Conservation (phyloP, 441 rosid species). For the Brassica balearica region DNA sequence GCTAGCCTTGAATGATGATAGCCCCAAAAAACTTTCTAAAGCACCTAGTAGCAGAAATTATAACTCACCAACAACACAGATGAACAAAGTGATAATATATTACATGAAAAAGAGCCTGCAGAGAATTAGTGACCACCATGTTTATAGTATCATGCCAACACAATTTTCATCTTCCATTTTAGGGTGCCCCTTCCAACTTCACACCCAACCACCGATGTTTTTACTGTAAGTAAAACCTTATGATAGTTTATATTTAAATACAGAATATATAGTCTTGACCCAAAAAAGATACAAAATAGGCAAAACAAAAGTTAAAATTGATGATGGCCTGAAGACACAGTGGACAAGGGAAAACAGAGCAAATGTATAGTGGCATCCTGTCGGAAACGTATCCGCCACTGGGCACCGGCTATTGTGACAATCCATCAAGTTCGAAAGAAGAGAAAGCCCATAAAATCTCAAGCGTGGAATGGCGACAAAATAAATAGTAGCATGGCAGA, state of each 20-base stretch:
- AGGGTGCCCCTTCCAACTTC: background rate
- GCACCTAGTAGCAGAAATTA: background rate
- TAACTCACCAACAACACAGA: background rate
- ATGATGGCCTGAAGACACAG: background rate
- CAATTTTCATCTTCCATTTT: background rate
- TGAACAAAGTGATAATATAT: background rate
- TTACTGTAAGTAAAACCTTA: too few relatives aligned
- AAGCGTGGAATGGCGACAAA: background rate
- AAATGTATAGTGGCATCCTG: background rate
- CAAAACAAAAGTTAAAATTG: background rate
- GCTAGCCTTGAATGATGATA: too few relatives aligned
- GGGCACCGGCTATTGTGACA: background rate
- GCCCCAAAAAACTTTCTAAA: background rate
- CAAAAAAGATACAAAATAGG: background rate
- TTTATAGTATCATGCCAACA: background rate
- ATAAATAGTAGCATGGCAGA: too few relatives aligned
- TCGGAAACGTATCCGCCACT: background rate
- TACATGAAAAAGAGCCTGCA: too few relatives aligned
- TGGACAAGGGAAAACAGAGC: background rate
- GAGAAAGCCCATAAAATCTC: background rate
- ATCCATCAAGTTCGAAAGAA: background rate
- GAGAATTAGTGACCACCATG: background rate
- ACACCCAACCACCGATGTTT: too few relatives aligned
- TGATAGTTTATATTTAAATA: too few relatives aligned
- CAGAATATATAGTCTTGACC: background rate